Evolutionary conservation across 1,284 basidiomycete genomes (phyloP), one percentile per base, ranked within the genome.

Genomic region (Erythrobasidium hasegawianum): DNA sequence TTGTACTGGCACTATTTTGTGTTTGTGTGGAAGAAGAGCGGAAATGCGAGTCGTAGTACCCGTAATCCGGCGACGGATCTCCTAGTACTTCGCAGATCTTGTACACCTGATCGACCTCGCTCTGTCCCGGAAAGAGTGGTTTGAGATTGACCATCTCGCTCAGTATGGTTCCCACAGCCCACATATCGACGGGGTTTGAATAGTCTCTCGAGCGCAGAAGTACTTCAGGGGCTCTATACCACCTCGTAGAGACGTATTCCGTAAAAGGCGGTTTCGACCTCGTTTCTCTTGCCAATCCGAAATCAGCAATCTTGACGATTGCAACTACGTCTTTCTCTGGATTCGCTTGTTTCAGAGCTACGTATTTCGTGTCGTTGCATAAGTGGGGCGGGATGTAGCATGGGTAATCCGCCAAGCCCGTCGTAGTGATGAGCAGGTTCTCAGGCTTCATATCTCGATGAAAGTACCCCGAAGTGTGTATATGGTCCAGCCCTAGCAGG

Each of bases 381-480:
- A 33, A 33, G 33, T 33, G 33, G 71, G 60, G 71, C 72, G 22
- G 74, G 68, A 29, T 68, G 11, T 72, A 75, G 8, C 89, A 84
- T n/a, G 86, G 86, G 76, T 99, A 99, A 78, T 97, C 92, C 71
- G 88, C 88, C 57, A 97, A 83, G 24, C 96, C 96, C 10, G 92
- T 97, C 1, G 96, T 99, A n/a, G 96, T 99, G 74, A 99, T 95
- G 62, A 99, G 85, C n/a, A 99, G 86, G 75, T 99, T 99, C 77
- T 99, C 96, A 27, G 96, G 96, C 79, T 99, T 99, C 91, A 98
- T 95, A 78, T 99, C 96, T 61, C 96, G 90, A 77, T 99, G 96
- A 77, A 99, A 98, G 79, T 96, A 99, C 65, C 95, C 95, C 55
- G 87, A 82, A 16, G 81, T 77, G 78, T 99, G 96, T 70, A 98